Evolutionary conservation across 2,329 filamentous ascomycete genomes (phyloP), one percentile per base, ranked within the genome.

Genomic region (Pyrenophora seminiperda): DNA sequence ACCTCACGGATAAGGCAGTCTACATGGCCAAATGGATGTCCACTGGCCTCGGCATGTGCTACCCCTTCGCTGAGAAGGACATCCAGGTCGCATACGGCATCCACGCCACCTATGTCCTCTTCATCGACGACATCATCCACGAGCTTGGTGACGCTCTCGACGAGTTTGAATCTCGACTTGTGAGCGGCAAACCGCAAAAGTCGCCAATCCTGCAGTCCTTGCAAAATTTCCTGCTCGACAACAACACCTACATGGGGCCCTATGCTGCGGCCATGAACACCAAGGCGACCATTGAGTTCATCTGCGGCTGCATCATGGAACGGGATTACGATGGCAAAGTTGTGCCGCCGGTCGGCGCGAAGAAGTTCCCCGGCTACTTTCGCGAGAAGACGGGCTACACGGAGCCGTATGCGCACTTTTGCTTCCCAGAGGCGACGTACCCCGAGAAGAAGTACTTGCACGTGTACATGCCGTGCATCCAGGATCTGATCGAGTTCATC

Each of bases 401-500:
- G 15, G 52, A 54, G 52, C 52, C 52, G 7, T 50, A 50, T 31
- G 51, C 51, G 14, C 51, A 54, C 47, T 54, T 54, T 41, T 54
- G 51, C 47, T 54, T 54, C 47, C 51, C 51, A 5, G 51, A 54
- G 39, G 51, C 37, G 15, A 47, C 45, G 31, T 54, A 41, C 42
- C 51, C 47, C 18, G 51, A 54, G 15, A 50, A 50, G 38, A 47
- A 54, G 13, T 54, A 39, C 22, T 24, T 54, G 32, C 51, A 54
- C 33, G 51, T 54, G 10, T 54, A 54, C 47, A 50, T 54, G 51
- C 51, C 51, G 7, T 54, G 51, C 40, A 47, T 54, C n/a, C 51
- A 54, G 42, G 51, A 54, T 33, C 47, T 54, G 9, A 54, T 54
- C 32, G 51, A 54, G 47, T 54, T 54, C 41, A 54, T 54, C 51